phyloP scores from a whole-genome alignment of 306 rosid species.

The Fragaria ananassa region DNA sequence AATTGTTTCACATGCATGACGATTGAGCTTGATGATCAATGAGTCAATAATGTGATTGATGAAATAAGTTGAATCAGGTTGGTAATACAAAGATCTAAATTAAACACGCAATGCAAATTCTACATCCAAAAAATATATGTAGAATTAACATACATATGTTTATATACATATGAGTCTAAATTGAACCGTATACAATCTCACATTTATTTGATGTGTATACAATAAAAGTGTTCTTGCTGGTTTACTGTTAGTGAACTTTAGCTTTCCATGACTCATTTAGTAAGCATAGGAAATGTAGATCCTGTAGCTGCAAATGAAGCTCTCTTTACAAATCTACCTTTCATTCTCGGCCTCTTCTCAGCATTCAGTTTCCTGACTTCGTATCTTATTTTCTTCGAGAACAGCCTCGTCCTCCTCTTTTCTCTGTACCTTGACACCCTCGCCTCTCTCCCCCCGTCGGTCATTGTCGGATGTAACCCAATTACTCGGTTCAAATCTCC shows the following conservation, averaged over 20 bases:
- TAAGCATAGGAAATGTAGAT: constrained; percentile 42
- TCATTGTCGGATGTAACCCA: constrained; percentile 38
- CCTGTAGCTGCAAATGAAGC: constrained; percentile 45
- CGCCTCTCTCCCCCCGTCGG: constrained; percentile 77
- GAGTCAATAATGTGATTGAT: neutral
- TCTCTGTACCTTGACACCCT: constrained; percentile 87
- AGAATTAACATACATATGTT: neutral
- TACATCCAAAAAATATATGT: neutral
- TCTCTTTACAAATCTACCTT: constrained; percentile 91
- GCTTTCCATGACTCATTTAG: neutral
- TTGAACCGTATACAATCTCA: neutral
- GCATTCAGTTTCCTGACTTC: constrained; percentile 95
- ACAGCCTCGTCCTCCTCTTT: constrained; percentile 76
- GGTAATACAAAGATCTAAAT: neutral
- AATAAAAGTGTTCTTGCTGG: neutral
- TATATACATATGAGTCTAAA: neutral
- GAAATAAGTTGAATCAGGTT: neutral
- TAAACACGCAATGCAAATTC: neutral
- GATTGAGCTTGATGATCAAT: too few species aligned
- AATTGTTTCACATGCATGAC: too few species aligned
- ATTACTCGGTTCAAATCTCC: constrained; percentile 40
- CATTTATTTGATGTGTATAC: neutral
- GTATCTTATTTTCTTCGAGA: constrained; percentile 93
- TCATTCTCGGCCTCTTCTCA: constrained; percentile 96
- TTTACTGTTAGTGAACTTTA: constrained; percentile 2